Evolutionary conservation across 169 alveolate genomes (phyloP), one percentile per base, ranked within the genome.

Genomic region (Cryptosporidium tyzzeri): DNA sequence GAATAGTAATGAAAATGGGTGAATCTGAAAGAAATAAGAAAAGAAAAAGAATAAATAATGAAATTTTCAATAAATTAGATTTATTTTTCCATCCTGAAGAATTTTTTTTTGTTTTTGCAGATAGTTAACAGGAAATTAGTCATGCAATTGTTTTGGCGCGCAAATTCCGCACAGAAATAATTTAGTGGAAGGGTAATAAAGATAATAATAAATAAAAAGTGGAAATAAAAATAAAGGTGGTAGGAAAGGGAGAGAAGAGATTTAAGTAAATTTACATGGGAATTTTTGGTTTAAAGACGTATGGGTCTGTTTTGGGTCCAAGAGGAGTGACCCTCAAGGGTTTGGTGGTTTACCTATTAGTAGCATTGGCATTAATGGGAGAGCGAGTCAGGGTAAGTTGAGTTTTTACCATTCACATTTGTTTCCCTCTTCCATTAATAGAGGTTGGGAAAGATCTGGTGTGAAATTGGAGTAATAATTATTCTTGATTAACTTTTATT

Each of bases 141-240:
- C 35, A 55, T 55, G 67, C 67, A 55, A 4, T 8, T 0, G 14
- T 16, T 55, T 55, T 55, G 67, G 67, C 67, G 67, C 67, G 67
- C 67, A 55, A 55, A 55, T n/a, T 55, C 67, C 67, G 23, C 67
- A 55, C 67, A 53, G n/a, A n/a, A 48, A 48, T 16, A 55, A 23
- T 55, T 18, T 55, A 55, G 67, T 55, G 67, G 67, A 55, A 55
- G 67, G 67, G 12, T 26, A n/a, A n/a, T 23, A 21, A 9, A 55
- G 67, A 55, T 55, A 55, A 55, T 55, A 55, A 55, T 55, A 23
- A 55, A 23, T 23, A 21, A 55, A 26, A 55, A 55, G 67, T 9
- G 37, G 39, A 55, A 55, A 55, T 48, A 48, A 48, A 48, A 48
- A 48, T 48, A 48, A 48, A 48, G 55, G n/a, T 48, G 18, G 21